These are phyloP conservation scores for Pneumocystis wakefieldiae DNA, from an alignment of 1,139 yeast species.

Conservation along the genomic window DNA sequence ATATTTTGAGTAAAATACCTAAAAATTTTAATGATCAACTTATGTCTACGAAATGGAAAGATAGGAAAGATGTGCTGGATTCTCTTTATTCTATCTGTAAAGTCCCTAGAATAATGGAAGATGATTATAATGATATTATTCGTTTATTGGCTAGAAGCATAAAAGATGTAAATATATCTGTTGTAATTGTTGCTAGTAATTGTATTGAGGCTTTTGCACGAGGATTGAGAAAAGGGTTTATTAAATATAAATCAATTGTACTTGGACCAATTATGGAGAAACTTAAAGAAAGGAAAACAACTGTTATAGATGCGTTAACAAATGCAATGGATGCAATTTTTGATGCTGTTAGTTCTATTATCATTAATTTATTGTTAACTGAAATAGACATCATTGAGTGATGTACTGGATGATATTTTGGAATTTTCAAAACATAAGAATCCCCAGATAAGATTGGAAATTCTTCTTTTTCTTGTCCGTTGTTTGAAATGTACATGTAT, in stretches of 20 bases:
- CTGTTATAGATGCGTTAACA: slow-evolving; percentile 56
- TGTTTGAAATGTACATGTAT: slow-evolving; percentile 40
- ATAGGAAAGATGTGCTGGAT: slow-evolving; percentile 72
- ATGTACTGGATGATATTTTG: slow-evolving; percentile 47
- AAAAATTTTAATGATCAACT: slow-evolving; percentile 41
- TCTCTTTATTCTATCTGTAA: slow-evolving; percentile 41
- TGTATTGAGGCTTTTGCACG: slow-evolving; percentile 48
- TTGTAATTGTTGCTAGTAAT: slow-evolving; percentile 66
- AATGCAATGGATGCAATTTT: slow-evolving; percentile 55
- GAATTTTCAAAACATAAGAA: slow-evolving; percentile 57
- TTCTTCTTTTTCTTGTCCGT: slow-evolving; percentile 48
- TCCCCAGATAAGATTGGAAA: slow-evolving; percentile 67
- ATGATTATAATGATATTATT: slow-evolving; percentile 54
- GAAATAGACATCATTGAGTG: slow-evolving; percentile 35
- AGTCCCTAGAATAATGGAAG: slow-evolving; percentile 33
- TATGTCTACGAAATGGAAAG: slow-evolving; percentile 71
- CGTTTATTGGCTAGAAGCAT: slow-evolving; percentile 54
- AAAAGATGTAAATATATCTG: slow-evolving; percentile 83
- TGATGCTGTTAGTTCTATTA: slow-evolving; percentile 16
- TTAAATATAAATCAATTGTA: slow-evolving; percentile 39
- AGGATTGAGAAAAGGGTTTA: slow-evolving; percentile 47
- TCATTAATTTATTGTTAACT: not conserved
- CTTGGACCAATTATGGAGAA: slow-evolving; percentile 60
- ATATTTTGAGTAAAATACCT: slow-evolving; percentile 54
- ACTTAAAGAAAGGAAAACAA: slow-evolving; percentile 72